These are phyloP conservation scores for Hymenoscyphus infarciens DNA, from an alignment of 2,329 filamentous ascomycete species.

Conservation along the genomic window DNA sequence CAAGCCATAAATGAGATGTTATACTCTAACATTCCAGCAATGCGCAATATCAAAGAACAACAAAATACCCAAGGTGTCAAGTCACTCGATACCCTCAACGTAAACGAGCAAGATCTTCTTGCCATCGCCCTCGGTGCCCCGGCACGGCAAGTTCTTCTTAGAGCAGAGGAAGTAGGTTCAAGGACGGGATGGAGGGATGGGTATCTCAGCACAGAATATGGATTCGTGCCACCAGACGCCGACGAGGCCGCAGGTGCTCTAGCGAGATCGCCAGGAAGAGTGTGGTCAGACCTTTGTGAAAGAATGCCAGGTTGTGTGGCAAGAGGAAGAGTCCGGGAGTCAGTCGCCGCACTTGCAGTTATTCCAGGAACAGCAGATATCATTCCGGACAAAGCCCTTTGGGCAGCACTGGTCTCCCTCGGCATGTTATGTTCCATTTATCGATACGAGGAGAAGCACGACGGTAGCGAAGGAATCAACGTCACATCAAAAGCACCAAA, in stretches of 20 bases:
- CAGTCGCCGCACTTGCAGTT: constrained; percentile 46
- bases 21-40: constrained; percentile 27
- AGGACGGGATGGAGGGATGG: constrained; percentile 51
- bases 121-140: constrained; percentile 52
- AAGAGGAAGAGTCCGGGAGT: constrained; percentile 48
- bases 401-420: constrained; percentile 50
- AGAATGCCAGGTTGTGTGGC: constrained; percentile 51
- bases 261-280: constrained; percentile 46
- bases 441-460: constrained; percentile 49
- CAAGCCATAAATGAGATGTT: constrained; percentile 35
- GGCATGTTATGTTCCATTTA: constrained; percentile 54
- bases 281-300: constrained; percentile 53
- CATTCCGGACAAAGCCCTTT: constrained; percentile 50
- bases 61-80: constrained; percentile 42
- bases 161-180: constrained; percentile 50
- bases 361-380: constrained; percentile 47
- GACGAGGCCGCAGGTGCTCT: constrained; percentile 46
- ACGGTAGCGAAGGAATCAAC: constrained; percentile 48
- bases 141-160: constrained; percentile 50
- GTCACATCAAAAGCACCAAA: constrained; percentile 36
- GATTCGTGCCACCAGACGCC: constrained; percentile 49
- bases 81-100: constrained; percentile 47
- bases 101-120: constrained; percentile 46
- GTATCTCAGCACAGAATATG: constrained; percentile 49
- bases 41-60: constrained; percentile 43